phyloP scores from a whole-genome alignment of 2,329 filamentous ascomycete species.

The Beauveria medogensis region DNA sequence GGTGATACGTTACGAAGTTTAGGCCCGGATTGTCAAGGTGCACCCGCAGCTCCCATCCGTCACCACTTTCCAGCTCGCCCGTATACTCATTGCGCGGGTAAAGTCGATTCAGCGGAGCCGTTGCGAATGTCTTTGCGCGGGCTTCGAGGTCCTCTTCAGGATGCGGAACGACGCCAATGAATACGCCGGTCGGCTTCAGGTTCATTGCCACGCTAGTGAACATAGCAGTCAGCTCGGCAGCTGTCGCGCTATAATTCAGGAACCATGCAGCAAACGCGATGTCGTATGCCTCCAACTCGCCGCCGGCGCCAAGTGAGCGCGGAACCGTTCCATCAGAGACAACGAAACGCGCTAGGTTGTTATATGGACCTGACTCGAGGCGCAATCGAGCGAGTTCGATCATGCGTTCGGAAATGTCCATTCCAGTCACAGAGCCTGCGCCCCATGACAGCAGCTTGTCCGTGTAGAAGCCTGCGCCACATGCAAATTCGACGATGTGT shows the following conservation, averaged over 20 bases:
- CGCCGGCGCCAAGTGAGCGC: not conserved
- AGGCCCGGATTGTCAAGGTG: not conserved
- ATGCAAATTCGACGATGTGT: not conserved
- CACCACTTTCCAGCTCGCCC: not conserved
- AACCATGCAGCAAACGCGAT: conserved; percentile 10
- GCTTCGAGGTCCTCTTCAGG: conserved; percentile 2
- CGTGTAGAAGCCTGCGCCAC: conserved; percentile 11
- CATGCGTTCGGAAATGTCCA: conserved; percentile 6
- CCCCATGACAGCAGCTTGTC: conserved; percentile 6
- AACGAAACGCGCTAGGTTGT: not conserved
- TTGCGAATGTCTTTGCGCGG: not conserved
- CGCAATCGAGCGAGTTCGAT: not conserved
- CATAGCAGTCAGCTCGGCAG: conserved; percentile 4
- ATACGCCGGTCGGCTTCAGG: conserved; percentile 11
- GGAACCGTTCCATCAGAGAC: not conserved
- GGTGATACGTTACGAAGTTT: conserved; percentile 11
- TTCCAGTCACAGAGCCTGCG: not conserved
- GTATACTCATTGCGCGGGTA: not conserved
- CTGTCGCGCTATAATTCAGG: conserved; percentile 7
- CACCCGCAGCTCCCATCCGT: not conserved
- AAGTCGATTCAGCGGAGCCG: not conserved
- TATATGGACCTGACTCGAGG: too few relatives aligned
- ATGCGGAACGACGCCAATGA: conserved; percentile 10
- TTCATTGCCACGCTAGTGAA: conserved; percentile 11
- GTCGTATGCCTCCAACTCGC: not conserved